Percentiles rank a stretch among this genome's conserved stretches.
phyloP scores from a whole-genome alignment of 805 yeast species.

The Metschnikowia borealis region DNA sequence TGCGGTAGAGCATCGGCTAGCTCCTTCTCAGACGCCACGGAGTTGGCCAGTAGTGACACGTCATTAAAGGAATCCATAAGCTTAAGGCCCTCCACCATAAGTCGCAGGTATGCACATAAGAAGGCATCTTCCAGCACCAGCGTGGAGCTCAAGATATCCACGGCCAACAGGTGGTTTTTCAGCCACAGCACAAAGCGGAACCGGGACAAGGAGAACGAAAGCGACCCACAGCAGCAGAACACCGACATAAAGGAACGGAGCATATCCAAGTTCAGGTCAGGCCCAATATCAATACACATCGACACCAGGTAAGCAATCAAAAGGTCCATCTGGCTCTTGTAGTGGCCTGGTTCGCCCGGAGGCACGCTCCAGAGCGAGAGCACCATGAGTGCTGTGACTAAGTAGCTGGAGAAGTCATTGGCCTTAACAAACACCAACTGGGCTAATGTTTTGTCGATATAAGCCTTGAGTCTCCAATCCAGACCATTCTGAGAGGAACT shows the following conservation, averaged over 20 bases:
- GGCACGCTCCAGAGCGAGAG: conserved; percentile 53
- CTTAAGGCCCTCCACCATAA: conserved; percentile 50
- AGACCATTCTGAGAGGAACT: neutral
- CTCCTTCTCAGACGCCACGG: neutral
- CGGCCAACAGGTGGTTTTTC: conserved; percentile 37
- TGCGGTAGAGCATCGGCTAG: neutral
- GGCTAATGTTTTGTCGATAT: conserved; percentile 44
- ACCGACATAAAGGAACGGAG: conserved; percentile 45
- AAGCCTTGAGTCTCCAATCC: conserved; percentile 27
- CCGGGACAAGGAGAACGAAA: conserved; percentile 48
- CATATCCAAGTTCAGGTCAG: conserved; percentile 20
- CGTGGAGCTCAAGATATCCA: conserved; percentile 14
- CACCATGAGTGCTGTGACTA: conserved; percentile 42
- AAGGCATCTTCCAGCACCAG: conserved; percentile 19
- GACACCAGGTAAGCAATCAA: conserved; percentile 43
- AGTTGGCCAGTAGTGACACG: conserved; percentile 1
- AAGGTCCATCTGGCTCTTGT: conserved; percentile 48
- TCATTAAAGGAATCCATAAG: conserved; percentile 36
- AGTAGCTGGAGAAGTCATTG: conserved; percentile 39
- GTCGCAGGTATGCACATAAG: conserved; percentile 41
- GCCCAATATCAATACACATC: conserved; percentile 47
- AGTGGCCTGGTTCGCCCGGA: conserved; percentile 49
- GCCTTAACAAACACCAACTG: conserved; percentile 40
- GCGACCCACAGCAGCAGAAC: conserved; percentile 48
- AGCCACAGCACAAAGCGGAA: conserved; percentile 50